Evolutionary conservation across 1,139 yeast genomes (phyloP), one percentile per base, ranked within the genome.

Genomic region (Taiozyma sp.): DNA sequence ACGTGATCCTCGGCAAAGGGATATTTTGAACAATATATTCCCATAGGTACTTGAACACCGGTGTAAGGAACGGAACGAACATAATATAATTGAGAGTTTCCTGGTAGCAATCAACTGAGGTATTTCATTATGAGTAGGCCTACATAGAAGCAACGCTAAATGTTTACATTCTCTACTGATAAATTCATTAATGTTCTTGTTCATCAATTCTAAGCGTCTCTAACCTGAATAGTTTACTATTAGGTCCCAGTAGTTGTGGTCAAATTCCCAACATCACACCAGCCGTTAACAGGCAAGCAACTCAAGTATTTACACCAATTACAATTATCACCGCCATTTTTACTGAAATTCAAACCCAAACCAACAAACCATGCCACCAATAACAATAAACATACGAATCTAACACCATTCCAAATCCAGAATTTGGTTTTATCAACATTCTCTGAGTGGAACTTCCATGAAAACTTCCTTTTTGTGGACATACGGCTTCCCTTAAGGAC

Each of bases 291-390:
- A 0, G 91, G 91, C 26, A 85, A 65, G 62, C 91, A 85, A 58
- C 81, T 81, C 58, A 85, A 72, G 62, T 85, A 84, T 64, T 83
- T 83, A 69, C 91, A 85, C 91, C 91, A 85, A 14, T 70, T 65
- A 65, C 91, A 84, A 46, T 73, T 67, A 8, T 74, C 73, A 3
- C 75, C 70, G 8, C 71, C 72, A 43, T 76, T 74, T 40, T 66
- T 65, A 50, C 74, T 74, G 60, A 83, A 80, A 56, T 80, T 80
- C 49, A 68, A 66, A 19, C 73, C 67, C 49, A 85, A 68, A 19
- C 75, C 67, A 16, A 69, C 80, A 62, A 80, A 80, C 64, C 76
- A 82, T 1, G 78, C 70, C 3, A 83, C 64, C 2, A 76, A 71
- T 45, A 83, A 66, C 0, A 69, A 75, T 19, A 81, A 60, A n/a